Evolutionary conservation across 2,329 filamentous ascomycete genomes (phyloP), one percentile per base, ranked within the genome.

Genomic region (Hypoxylon sp.): DNA sequence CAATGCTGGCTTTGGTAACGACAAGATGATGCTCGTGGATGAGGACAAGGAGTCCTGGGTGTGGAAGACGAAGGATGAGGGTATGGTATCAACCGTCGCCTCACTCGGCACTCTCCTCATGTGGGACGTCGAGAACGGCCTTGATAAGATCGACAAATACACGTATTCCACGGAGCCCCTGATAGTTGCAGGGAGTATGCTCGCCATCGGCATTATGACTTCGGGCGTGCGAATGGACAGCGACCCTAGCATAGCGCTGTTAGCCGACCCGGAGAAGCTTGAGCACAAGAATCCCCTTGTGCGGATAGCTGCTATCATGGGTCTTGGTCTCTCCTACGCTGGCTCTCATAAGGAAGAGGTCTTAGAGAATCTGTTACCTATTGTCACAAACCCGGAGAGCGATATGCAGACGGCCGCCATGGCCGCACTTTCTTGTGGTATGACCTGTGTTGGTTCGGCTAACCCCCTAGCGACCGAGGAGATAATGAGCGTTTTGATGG

Each of bases 31-130:
- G 95, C 85, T 98, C 64, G 91, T 94, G 46, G 92, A 96, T 20
- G 91, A 93, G 66, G 91, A 94, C 71, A 97, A 97, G 84, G 91
- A 92, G 75, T 93, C 92, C 71, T 99, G 96, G 95, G 93, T 99
- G 3, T 99, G 94, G 94, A 99, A 98, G 85, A 98, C 97, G 20
- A 99, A 99, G 82, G 94, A 97, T 46, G 95, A 98, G 77, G 96
- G 96, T 71, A 97, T 97, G 94, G 88, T 97, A 82, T 98, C 96
- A 1, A 98, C 95, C 0, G 92, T 97, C 42, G 97, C 97, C 3
- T 98, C 96, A 0, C 83, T 98, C 74, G 96, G 96, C 77, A 95
- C 96, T 76, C 86, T 99, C 17, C 85, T 97, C 78, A 88, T 97
- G 77, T 97, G 96, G 93, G 95, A 99, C 77, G 91, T 97, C 22